Percentiles rank a stretch among this genome's conserved stretches.
Conservation (phyloP, 208 protist genomes). For the Crithidia brevicula region DNA sequence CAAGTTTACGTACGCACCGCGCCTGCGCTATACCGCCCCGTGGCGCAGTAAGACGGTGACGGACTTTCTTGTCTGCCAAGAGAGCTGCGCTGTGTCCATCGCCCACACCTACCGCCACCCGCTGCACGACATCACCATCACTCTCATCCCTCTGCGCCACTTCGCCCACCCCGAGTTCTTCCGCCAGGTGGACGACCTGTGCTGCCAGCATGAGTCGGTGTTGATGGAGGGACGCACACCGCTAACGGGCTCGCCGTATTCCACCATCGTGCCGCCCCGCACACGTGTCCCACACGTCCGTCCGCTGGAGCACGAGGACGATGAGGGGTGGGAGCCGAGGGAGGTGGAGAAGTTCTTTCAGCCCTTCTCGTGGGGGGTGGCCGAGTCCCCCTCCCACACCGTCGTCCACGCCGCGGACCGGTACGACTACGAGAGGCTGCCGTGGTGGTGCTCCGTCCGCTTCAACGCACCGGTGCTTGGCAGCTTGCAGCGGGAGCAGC, state of each 20-base stretch:
- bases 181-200: conserved; percentile 76
- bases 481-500: conserved; percentile 72
- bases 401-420: conserved; percentile 87
- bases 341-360: conserved; percentile 80
- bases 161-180: conserved; percentile 87
- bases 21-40: conserved; percentile 60
- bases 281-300: conserved; percentile 28
- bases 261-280: conserved; percentile 76
- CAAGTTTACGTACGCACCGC: conserved; percentile 47
- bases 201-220: conserved; percentile 82
- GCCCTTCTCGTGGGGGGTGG: conserved; percentile 89
- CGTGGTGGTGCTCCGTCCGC: conserved; percentile 82
- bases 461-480: conserved; percentile 78
- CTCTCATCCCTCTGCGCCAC: conserved; percentile 80
- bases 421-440: conserved; percentile 86
- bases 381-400: conserved; percentile 69
- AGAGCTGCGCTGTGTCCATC: conserved; percentile 39
- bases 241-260: conserved; percentile 61
- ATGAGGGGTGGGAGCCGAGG: conserved; percentile 86
- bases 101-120: conserved; percentile 75
- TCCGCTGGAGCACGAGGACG: conserved; percentile 68
- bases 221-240: conserved; percentile 86
- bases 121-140: conserved; percentile 54
- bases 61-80: conserved; percentile 65
- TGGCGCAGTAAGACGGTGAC: conserved; percentile 55